Evolutionary conservation across 306 rosid species (phyloP).

Genomic region (Benincasa hispida): DNA sequence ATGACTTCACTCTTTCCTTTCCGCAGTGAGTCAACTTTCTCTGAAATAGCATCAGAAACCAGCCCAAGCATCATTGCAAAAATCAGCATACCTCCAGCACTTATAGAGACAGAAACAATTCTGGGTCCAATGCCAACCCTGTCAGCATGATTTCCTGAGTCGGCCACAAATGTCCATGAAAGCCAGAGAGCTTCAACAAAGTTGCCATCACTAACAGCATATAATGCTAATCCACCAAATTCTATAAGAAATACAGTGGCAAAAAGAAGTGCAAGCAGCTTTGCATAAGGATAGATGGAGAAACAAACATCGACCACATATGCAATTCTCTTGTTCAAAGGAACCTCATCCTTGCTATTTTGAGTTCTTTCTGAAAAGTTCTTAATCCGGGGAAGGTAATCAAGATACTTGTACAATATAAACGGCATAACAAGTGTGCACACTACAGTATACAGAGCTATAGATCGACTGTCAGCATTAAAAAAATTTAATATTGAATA

Average conservation of each 20-base stretch:
- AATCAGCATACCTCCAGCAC: slow-evolving; percentile 95
- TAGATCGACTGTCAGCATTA: slow-evolving; percentile 40
- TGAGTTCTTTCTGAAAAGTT: slow-evolving; percentile 39
- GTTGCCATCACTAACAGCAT: slow-evolving; percentile 84
- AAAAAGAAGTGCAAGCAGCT: slow-evolving; percentile 86
- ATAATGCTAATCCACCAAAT: slow-evolving; percentile 86
- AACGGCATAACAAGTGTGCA: slow-evolving; percentile 55
- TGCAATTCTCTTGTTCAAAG: slow-evolving; percentile 81
- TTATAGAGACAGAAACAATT: slow-evolving; percentile 92
- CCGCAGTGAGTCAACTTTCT: slow-evolving; percentile 91
- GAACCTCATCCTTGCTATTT: slow-evolving; percentile 65
- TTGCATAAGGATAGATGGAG: slow-evolving; percentile 91
- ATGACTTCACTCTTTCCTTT: slow-evolving; percentile 98
- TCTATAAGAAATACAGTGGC: slow-evolving; percentile 87
- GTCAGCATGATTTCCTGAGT: slow-evolving; percentile 95
- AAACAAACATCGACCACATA: slow-evolving; percentile 85
- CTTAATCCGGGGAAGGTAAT: slow-evolving; percentile 48
- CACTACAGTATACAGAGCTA: slow-evolving; percentile 57
- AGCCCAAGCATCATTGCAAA: slow-evolving; percentile 99
- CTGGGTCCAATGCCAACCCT: slow-evolving; percentile 89
- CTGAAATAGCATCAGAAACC: slow-evolving; percentile 92
- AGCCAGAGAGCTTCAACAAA: slow-evolving; percentile 94
- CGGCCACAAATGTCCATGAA: slow-evolving; percentile 96
- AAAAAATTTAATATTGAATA: slow-evolving; percentile 17
- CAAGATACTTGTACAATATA: slow-evolving; percentile 60